Evolutionary conservation across 306 rosid genomes (phyloP).

Genomic region (Sphenostylis stenocarpa): DNA sequence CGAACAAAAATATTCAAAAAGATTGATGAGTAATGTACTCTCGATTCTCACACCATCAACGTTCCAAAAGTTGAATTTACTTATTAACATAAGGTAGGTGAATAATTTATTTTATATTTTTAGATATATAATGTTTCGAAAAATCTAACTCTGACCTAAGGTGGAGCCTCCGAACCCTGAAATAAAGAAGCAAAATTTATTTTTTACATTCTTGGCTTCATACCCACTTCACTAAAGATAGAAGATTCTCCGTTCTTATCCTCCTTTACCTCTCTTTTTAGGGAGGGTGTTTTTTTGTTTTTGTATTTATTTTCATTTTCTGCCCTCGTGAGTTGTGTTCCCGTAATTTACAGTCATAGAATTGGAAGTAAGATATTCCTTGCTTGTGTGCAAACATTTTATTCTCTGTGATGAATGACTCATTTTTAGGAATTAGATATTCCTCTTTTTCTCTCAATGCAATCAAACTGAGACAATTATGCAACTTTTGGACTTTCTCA

Average conservation of each 20-base stretch:
- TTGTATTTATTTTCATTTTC: no score
- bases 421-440: constrained; percentile 51
- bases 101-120: no score
- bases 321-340: constrained; percentile 23
- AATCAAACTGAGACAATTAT: constrained; percentile 61
- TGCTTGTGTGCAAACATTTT: constrained; percentile 50
- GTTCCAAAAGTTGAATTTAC: no score
- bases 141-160: neutral
- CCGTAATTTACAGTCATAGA: constrained; percentile 72
- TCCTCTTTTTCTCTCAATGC: constrained; percentile 45
- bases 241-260: constrained; percentile 48
- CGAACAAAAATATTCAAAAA: no score
- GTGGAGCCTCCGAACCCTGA: neutral
- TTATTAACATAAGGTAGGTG: no score
- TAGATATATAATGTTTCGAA: no score
- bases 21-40: no score
- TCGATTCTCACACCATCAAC: no score
- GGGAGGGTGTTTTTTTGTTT: neutral
- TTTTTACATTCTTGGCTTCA: constrained; percentile 70
- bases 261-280: constrained; percentile 3
- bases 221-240: constrained; percentile 71
- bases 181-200: neutral
- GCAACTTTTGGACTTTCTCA: constrained; percentile 52
- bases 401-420: constrained; percentile 57
- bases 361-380: constrained; percentile 79